A percentile compares a stretch with the other conserved stretches of the same genome.
Evolutionary conservation across 108 stramenopile genomes (phyloP).

Genomic region (Cylindrotheca fusiformis): DNA sequence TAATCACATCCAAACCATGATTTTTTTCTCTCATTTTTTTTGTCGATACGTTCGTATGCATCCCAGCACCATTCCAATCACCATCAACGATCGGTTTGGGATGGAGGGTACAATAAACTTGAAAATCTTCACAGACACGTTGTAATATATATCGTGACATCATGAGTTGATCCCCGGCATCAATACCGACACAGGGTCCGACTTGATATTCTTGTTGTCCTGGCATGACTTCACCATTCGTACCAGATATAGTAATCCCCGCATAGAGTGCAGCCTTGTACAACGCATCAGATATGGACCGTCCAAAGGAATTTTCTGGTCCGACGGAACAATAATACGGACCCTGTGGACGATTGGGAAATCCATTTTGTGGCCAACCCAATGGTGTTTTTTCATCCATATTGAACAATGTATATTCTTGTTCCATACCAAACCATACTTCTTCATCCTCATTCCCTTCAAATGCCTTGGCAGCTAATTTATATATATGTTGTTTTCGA

Average conservation of each 20-base stretch:
- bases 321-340: conserved; percentile 98
- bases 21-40: conserved; percentile 94
- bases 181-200: conserved; percentile 97
- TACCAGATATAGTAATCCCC: conserved; percentile 92
- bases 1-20: conserved; percentile 91
- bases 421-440: conserved; percentile 95
- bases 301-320: conserved; percentile 93
- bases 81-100: conserved; percentile 97
- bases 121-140: conserved; percentile 97
- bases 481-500: no score
- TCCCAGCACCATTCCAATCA: conserved; percentile 99
- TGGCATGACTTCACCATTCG: conserved; percentile 99
- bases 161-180: conserved; percentile 96
- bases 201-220: conserved; percentile 99
- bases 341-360: conserved; percentile 86
- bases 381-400: conserved; percentile 88
- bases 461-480: conserved; percentile 72
- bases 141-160: conserved; percentile 95
- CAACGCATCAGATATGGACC: conserved; percentile 89
- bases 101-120: conserved; percentile 94
- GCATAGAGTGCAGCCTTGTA: conserved; percentile 97
- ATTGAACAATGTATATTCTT: conserved; percentile 99
- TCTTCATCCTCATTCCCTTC: conserved; percentile 78
- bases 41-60: conserved; percentile 98
- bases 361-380: conserved; percentile 94